Evolutionary conservation across 352 stramenopile species (phyloP), one percentile per base, ranked within the genome.

Genomic region (Phytophthora litchii): DNA sequence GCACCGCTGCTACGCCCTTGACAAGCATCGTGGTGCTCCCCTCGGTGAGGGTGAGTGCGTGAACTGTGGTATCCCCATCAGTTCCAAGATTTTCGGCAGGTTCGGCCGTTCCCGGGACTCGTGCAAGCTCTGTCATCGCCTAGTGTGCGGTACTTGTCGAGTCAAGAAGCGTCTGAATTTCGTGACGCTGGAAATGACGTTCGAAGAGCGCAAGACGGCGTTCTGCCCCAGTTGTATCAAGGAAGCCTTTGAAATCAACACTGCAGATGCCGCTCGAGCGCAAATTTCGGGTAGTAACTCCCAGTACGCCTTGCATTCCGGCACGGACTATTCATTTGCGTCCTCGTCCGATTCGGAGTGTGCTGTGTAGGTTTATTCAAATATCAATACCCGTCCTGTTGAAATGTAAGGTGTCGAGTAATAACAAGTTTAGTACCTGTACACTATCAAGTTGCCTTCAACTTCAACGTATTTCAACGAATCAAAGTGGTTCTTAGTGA

Each of bases 141-240:
- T 72, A 12, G 57, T 77, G 31, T 77, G 68, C 20, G 52, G 63
- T 16, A 60, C 59, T 8, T 77, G 68, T 47, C 60, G 68, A 45
- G 64, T 77, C 31, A 71, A 74, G 54, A 73, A 74, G 40, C 60
- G 60, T 3, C 55, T 77, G 29, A 67, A 62, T 36, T 77, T 74
- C 36, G 63, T 77, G 29, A 71, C 68, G 29, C 58, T 71, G 11
- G 64, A 74, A 13, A 61, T 71, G 63, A 70, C 59, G 36, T 71
- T 77, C 40, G 68, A 77, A 41, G 59, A 77, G 59, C 68, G 68
- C 19, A 70, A 71, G 32, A 69, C 65, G 13, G 56, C 64, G 8
- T 74, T 77, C 41, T 77, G 68, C 20, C 64, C 68, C 0, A 25
- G 19, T 3, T 77, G 68, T 19, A 74, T 77, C 45, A 74, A 67